Conservation (phyloP, 495 filamentous ascomycete species). For the Monascus purpureus region DNA sequence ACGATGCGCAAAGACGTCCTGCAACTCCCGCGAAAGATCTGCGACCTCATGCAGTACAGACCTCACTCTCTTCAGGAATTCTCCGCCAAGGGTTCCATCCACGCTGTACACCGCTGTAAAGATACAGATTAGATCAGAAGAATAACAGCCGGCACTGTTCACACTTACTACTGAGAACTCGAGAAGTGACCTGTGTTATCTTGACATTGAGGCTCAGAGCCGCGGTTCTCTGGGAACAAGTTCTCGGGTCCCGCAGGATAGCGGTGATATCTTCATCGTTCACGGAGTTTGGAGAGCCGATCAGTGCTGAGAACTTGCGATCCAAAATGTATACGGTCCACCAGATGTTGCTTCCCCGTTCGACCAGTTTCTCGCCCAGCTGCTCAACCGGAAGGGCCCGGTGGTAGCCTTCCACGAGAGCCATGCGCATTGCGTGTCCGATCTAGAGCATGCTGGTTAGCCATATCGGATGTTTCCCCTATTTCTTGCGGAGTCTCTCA, state of each 20-base stretch:
- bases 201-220: constrained; percentile 16
- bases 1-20: constrained; percentile 15
- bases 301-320: constrained; percentile 14
- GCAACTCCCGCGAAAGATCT: constrained; percentile 12
- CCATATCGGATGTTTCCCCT: too few species aligned
- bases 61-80: constrained; percentile 15
- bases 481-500: constrained; percentile 7
- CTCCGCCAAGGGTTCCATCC: constrained; percentile 14
- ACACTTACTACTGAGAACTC: constrained; percentile 11
- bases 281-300: constrained; percentile 13
- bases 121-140: too few species aligned
- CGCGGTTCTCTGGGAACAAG: constrained; percentile 10
- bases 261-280: constrained; percentile 17
- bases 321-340: constrained; percentile 23
- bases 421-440: constrained; percentile 22
- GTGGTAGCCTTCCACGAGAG: constrained; percentile 15
- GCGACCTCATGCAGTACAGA: constrained; percentile 14
- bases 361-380: constrained; percentile 9
- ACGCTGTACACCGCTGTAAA: constrained; percentile 17
- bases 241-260: constrained; percentile 9
- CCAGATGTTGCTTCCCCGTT: constrained; percentile 16
- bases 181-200: constrained; percentile 15
- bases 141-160: too few species aligned
- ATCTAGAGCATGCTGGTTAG: constrained; percentile 5
- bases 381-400: constrained; percentile 14